phyloP scores from a whole-genome alignment of 1,139 yeast genomes.

The Entelexis paramagnoliae region DNA sequence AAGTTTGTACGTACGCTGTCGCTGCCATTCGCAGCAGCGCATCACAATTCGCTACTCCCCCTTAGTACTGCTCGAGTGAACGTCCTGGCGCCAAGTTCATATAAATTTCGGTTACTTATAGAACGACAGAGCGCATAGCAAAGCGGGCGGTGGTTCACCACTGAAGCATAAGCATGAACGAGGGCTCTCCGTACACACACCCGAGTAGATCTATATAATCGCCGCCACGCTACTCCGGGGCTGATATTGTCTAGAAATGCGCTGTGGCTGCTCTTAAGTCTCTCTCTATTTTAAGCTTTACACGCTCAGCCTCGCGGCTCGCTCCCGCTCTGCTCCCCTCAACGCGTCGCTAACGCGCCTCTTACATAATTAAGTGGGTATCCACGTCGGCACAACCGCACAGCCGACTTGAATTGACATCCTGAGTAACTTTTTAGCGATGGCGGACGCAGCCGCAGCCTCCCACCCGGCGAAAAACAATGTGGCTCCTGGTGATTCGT shows the following conservation, averaged over 20 bases:
- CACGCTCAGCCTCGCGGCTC: neutral
- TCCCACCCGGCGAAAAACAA: neutral
- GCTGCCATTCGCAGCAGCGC: too few relatives aligned
- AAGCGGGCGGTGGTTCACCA: too few relatives aligned
- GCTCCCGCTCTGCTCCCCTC: neutral
- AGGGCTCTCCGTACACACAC: neutral
- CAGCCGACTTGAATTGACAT: neutral
- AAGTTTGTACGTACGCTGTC: too few relatives aligned
- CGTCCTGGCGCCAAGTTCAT: too few relatives aligned
- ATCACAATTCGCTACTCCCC: too few relatives aligned
- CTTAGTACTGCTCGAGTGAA: too few relatives aligned
- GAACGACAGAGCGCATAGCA: too few relatives aligned
- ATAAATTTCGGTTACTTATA: too few relatives aligned
- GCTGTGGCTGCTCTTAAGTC: too few relatives aligned
- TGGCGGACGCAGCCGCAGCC: conserved; percentile 9
- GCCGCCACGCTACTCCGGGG: too few relatives aligned
- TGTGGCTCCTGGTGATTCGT: neutral
- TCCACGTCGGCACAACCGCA: conserved; percentile 5
- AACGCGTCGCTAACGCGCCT: conserved; percentile 6
- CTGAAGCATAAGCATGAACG: neutral
- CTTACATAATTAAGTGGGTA: conserved; percentile 2
- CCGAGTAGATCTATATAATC: neutral
- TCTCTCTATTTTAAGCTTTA: neutral
- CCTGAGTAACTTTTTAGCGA: conserved; percentile 2
- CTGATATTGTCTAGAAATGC: too few relatives aligned